Evolutionary conservation across 2,329 filamentous ascomycete genomes (phyloP).

Genomic region (Periconia digitata): DNA sequence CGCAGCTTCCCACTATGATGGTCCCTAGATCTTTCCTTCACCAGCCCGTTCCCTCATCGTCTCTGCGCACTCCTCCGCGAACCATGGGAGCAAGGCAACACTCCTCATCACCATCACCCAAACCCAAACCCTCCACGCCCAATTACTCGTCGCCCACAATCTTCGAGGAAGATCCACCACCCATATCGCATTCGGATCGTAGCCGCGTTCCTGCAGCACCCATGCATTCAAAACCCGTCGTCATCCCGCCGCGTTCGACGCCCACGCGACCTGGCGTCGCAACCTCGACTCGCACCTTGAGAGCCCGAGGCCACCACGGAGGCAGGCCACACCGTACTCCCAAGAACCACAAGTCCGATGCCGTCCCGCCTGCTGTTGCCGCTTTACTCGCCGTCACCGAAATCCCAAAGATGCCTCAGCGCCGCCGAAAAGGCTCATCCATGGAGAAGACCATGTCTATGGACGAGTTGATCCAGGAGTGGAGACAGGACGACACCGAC

Average conservation of each 20-base stretch:
- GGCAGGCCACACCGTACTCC: constrained; percentile 26
- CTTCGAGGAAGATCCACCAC: constrained; percentile 6
- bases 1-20: constrained; percentile 41
- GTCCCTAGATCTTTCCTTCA: constrained; percentile 48
- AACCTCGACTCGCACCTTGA: constrained; percentile 34
- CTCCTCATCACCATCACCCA: constrained; percentile 16
- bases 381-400: constrained; percentile 61
- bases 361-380: constrained; percentile 57
- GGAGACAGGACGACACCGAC: constrained; percentile 51
- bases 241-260: constrained; percentile 42
- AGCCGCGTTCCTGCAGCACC: constrained; percentile 18
- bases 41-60: constrained; percentile 38
- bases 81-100: constrained; percentile 35
- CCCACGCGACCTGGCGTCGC: constrained; percentile 24
- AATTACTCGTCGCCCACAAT: constrained; percentile 6
- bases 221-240: constrained; percentile 44
- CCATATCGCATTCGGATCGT: constrained; percentile 9
- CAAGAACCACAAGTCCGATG: constrained; percentile 45
- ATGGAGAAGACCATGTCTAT: constrained; percentile 54
- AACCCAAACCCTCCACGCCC: constrained; percentile 11
- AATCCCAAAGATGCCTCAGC: constrained; percentile 56
- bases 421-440: constrained; percentile 44
- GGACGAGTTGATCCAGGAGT: constrained; percentile 59
- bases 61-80: constrained; percentile 17
- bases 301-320: constrained; percentile 34